Percentiles rank a stretch among this genome's conserved stretches.
phyloP scores from a whole-genome alignment of 164 flowering plant species.

The Vitis vinifera region DNA sequence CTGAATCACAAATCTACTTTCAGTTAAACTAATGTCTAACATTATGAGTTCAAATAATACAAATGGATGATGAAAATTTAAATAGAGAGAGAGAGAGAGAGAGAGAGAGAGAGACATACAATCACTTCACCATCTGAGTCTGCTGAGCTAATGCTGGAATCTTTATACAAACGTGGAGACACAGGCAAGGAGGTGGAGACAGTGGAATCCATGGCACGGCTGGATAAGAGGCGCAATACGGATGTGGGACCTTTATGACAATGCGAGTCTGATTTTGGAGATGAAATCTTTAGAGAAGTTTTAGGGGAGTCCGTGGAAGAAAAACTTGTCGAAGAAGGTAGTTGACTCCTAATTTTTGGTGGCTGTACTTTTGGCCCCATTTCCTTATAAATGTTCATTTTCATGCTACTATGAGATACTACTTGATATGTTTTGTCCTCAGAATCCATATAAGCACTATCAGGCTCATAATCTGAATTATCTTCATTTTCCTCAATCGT shows the following conservation, averaged over 20 bases:
- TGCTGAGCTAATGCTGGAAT: conserved; percentile 32
- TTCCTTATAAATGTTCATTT: conserved; percentile 18
- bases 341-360: conserved; percentile 11
- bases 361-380: conserved; percentile 13
- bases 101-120: conserved; percentile 26
- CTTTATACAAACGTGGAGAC: conserved; percentile 36
- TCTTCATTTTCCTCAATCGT: conserved; percentile 38
- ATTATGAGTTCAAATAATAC: background rate
- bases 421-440: conserved; percentile 15
- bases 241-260: conserved; percentile 31
- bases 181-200: conserved; percentile 33
- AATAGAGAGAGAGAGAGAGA: background rate
- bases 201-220: conserved; percentile 26
- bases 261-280: conserved; percentile 32
- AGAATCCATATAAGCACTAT: conserved; percentile 24
- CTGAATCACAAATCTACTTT: conserved; percentile 24
- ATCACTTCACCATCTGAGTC: conserved; percentile 49
- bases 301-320: conserved; percentile 51
- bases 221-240: conserved; percentile 49
- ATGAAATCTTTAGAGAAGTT: conserved; percentile 34
- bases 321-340: conserved; percentile 32
- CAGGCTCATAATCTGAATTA: conserved; percentile 30
- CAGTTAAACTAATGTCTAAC: conserved; percentile 5
- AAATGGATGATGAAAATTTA: conserved; percentile 1
- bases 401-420: conserved; percentile 17